Evolutionary conservation across 164 flowering plant species (phyloP).

Genomic region (Umbilicus rupestris): DNA sequence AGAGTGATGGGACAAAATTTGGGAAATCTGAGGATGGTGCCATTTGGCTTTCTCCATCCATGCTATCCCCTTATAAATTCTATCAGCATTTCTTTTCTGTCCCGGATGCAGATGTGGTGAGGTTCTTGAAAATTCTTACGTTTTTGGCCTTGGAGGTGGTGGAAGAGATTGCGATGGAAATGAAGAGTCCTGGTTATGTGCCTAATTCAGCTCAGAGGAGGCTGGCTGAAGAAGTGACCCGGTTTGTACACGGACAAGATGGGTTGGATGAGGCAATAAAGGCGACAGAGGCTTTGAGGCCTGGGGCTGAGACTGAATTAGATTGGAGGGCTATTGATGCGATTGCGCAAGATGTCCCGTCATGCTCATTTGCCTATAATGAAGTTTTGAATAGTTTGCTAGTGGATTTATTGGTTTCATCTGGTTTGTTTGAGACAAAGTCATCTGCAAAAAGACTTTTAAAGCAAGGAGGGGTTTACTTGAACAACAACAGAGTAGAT

Average conservation of each 20-base stretch:
- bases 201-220: constrained; percentile 60
- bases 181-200: constrained; percentile 45
- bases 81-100: constrained; percentile 79
- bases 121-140: constrained; percentile 64
- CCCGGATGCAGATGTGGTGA: constrained; percentile 67
- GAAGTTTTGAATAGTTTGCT: constrained; percentile 42
- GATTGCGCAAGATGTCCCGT: constrained; percentile 67
- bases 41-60: constrained; percentile 54
- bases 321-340: constrained; percentile 58
- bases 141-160: constrained; percentile 62
- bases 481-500: constrained; percentile 64
- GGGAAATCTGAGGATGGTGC: constrained; percentile 89
- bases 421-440: constrained; percentile 67
- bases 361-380: constrained; percentile 40
- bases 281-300: constrained; percentile 75
- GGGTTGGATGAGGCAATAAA: constrained; percentile 64
- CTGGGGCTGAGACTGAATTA: constrained; percentile 63
- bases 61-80: constrained; percentile 70
- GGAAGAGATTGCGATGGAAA: constrained; percentile 37
- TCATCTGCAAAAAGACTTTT: constrained; percentile 70
- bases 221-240: constrained; percentile 76
- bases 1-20: constrained; percentile 79
- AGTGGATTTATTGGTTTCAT: constrained; percentile 55
- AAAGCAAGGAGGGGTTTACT: constrained; percentile 77
- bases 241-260: constrained; percentile 76